phyloP scores from a whole-genome alignment of 805 yeast genomes.

The Clavispora carvajalis region DNA sequence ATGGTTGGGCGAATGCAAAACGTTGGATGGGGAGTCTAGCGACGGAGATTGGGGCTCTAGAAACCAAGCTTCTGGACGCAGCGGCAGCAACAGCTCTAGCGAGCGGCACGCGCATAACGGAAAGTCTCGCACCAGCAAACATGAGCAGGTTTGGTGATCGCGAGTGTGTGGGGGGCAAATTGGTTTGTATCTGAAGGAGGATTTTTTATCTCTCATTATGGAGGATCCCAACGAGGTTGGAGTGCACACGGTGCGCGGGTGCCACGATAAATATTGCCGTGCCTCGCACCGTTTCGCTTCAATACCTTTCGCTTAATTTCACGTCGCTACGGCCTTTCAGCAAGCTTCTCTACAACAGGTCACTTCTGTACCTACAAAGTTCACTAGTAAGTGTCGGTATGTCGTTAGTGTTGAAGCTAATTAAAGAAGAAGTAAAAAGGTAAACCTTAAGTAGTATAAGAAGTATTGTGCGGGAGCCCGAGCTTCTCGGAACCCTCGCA shows the following conservation, averaged over 20 bases:
- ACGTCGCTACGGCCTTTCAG: no score
- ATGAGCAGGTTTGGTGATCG: conserved; percentile 3
- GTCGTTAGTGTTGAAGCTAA: conserved; percentile 7
- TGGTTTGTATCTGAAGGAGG: background rate
- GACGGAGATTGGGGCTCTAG: background rate
- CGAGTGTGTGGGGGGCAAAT: conserved; percentile 1
- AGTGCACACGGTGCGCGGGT: background rate
- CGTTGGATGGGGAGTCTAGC: background rate
- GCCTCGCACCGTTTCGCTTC: background rate
- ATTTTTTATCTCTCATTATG: conserved; percentile 3
- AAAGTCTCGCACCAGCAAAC: conserved; percentile 3
- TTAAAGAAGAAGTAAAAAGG: conserved; percentile 1
- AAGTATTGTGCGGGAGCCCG: background rate
- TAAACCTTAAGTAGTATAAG: background rate
- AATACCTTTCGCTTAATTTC: background rate
- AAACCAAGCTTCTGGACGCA: background rate
- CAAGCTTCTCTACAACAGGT: no score
- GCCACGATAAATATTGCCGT: background rate
- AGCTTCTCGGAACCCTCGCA: background rate
- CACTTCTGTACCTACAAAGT: background rate
- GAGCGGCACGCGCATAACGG: background rate
- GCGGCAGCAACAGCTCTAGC: background rate
- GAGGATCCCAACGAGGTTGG: background rate
- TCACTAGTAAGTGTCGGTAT: background rate
- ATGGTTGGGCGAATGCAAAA: background rate